Conservation (phyloP, 2,329 filamentous ascomycete species). For the Dactylellina cionopaga region DNA sequence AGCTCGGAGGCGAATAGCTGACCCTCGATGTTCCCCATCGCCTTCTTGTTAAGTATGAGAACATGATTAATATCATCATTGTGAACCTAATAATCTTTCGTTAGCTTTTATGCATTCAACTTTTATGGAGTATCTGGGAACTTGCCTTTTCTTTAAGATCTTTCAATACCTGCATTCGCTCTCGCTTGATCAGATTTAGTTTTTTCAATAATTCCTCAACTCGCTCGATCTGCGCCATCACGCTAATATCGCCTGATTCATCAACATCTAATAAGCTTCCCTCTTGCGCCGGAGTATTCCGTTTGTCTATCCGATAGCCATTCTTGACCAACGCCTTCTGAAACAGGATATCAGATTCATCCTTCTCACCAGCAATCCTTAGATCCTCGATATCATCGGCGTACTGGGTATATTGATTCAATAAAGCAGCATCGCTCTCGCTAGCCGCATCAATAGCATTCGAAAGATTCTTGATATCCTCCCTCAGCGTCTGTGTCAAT, state of each 20-base stretch:
- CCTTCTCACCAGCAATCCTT: constrained; percentile 79
- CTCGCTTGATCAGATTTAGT: constrained; percentile 88
- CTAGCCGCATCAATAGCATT: constrained; percentile 89
- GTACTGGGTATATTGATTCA: constrained; percentile 83
- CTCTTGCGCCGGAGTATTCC: constrained; percentile 74
- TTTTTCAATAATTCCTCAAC: constrained; percentile 93
- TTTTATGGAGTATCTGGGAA: background rate
- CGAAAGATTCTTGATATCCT: constrained; percentile 86
- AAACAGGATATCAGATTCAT: constrained; percentile 70
- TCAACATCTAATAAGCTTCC: constrained; percentile 59
- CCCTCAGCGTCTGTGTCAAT: constrained; percentile 85
- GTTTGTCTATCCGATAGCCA: constrained; percentile 68
- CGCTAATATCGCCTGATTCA: constrained; percentile 67
- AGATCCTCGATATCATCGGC: constrained; percentile 94
- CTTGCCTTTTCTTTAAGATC: constrained; percentile 96
- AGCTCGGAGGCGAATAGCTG: constrained; percentile 94
- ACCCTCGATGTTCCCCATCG: constrained; percentile 87
- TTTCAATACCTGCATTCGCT: constrained; percentile 89
- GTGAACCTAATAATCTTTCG: constrained; percentile 73
- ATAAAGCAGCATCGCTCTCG: constrained; percentile 84
- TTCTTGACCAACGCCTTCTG: constrained; percentile 85
- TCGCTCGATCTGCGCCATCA: constrained; percentile 85
- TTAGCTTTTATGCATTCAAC: constrained; percentile 53
- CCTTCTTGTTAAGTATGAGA: constrained; percentile 96
- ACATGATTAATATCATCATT: constrained; percentile 98